Evolutionary conservation across 208 protist species (phyloP).

Genomic region (Dictyostelium gargantuum): DNA sequence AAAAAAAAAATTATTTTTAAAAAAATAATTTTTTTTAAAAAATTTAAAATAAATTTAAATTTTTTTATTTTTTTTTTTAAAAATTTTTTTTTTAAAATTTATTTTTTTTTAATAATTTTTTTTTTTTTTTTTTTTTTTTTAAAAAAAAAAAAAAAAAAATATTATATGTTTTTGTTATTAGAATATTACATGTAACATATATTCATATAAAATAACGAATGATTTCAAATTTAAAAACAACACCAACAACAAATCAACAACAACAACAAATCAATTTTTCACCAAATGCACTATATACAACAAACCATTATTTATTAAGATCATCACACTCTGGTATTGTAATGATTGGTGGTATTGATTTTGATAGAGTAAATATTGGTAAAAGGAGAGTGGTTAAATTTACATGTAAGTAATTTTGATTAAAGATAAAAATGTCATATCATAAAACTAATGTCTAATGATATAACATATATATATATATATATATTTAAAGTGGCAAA

Average conservation of each 20-base stretch:
- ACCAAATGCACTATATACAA: not conserved
- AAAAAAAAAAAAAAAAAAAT: not conserved
- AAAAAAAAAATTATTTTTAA: too few relatives aligned
- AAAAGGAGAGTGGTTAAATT: conserved; percentile 42
- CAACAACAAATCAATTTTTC: not conserved
- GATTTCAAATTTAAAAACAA: not conserved
- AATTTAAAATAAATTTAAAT: too few relatives aligned
- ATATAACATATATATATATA: too few relatives aligned
- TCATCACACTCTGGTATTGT: conserved; percentile 21
- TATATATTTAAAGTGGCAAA: not conserved
- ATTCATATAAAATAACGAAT: too few relatives aligned
- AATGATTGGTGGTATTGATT: conserved; percentile 44
- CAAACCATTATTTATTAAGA: conserved; percentile 6
- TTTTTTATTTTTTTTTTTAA: not conserved
- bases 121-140: not conserved
- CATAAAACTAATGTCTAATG: too few relatives aligned
- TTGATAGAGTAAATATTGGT: conserved; percentile 24
- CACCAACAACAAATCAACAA: not conserved
- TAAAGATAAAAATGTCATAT: too few relatives aligned
- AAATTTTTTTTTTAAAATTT: not conserved
- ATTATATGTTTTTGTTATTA: not conserved
- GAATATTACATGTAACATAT: too few relatives aligned
- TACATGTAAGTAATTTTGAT: not conserved
- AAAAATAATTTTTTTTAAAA: too few relatives aligned
- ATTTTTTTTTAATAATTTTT: not conserved